Percentiles rank a stretch among this genome's conserved stretches.
These are phyloP conservation scores for Coffea canephora DNA, from an alignment of 257 asterid genomes.

Conservation along the genomic window DNA sequence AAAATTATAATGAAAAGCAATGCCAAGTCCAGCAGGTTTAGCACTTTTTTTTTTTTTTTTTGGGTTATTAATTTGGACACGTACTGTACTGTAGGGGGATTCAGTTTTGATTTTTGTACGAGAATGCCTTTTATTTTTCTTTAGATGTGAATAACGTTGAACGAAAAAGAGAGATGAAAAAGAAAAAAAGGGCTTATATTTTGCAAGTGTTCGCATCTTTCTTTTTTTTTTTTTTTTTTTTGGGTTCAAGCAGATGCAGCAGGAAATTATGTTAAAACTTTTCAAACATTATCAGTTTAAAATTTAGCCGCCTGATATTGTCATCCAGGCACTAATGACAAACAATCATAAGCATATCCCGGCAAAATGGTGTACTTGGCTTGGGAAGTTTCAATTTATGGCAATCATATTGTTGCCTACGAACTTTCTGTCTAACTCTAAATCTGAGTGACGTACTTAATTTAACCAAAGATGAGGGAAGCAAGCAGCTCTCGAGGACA, in stretches of 20 bases:
- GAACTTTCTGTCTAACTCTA: background rate
- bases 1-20: background rate
- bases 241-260: background rate
- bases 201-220: background rate
- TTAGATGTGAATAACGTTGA: constrained; percentile 2
- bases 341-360: background rate
- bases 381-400: no score
- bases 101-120: background rate
- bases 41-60: background rate
- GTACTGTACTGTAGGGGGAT: background rate
- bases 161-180: background rate
- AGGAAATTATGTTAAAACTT: background rate
- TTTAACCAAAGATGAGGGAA: background rate
- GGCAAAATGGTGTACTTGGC: background rate
- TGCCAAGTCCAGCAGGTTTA: background rate
- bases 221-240: background rate
- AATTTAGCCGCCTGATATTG: background rate
- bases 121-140: background rate
- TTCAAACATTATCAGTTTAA: background rate
- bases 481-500: background rate
- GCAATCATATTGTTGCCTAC: background rate
- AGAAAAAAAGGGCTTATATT: background rate
- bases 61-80: background rate
- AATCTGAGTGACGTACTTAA: background rate
- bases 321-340: background rate